Percentiles rank a stretch among this genome's conserved stretches.
phyloP scores from a whole-genome alignment of 176 grass and related monocot genomes.

The Cocos nucifera region DNA sequence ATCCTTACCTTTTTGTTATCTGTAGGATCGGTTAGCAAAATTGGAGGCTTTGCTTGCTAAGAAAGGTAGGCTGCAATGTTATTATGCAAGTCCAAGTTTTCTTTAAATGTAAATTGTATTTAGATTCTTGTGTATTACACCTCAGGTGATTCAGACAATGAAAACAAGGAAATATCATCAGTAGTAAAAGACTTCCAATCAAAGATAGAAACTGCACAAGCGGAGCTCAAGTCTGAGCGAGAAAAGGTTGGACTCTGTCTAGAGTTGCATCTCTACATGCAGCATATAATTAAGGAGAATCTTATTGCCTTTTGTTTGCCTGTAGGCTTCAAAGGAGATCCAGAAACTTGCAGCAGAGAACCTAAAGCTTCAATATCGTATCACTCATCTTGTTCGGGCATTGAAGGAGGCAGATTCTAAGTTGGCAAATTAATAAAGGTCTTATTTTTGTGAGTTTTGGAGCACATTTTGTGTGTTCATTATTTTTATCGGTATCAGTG shows the following conservation, averaged over 20 bases:
- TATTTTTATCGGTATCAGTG: too few relatives aligned
- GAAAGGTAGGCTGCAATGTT: conserved; percentile 3
- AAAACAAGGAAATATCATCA: conserved; percentile 11
- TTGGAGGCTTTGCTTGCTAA: conserved; percentile 14
- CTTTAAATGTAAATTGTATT: neutral
- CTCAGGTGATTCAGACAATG: conserved; percentile 2
- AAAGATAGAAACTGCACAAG: conserved; percentile 15
- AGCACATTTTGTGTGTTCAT: too few relatives aligned
- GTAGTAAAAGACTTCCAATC: conserved; percentile 3
- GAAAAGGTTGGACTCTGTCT: conserved; percentile 2
- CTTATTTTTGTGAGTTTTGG: too few relatives aligned
- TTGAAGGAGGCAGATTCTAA: conserved; percentile 1
- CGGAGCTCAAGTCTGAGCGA: conserved; percentile 8
- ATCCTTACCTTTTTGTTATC: neutral
- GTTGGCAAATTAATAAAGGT: neutral
- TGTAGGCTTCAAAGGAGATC: conserved; percentile 6
- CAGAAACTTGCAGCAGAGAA: conserved; percentile 8
- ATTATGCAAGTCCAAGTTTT: neutral
- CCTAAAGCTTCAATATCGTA: conserved; percentile 8
- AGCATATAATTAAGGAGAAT: neutral
- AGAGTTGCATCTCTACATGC: neutral
- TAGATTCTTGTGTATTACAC: neutral
- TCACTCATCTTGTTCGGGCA: conserved; percentile 7
- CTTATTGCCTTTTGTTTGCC: neutral
- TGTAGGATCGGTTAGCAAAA: conserved; percentile 20